These are phyloP conservation scores for Saccharomyces uvarum DNA, from an alignment of 1,139 yeast species.

Conservation along the genomic window DNA sequence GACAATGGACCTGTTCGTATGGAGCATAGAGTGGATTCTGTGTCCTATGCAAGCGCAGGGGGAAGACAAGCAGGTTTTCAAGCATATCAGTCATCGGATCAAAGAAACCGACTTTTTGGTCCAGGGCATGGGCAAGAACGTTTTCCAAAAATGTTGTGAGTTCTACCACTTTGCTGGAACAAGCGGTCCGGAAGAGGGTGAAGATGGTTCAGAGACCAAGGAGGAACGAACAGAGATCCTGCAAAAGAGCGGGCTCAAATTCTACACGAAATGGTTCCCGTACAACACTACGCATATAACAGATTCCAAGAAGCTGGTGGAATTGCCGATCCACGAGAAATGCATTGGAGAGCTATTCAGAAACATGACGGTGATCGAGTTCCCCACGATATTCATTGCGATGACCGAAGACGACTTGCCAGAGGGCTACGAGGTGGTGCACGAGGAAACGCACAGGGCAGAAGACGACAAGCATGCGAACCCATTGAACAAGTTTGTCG, in stretches of 20 bases:
- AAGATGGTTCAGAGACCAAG: constrained; percentile 11
- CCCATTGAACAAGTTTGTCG: constrained; percentile 9
- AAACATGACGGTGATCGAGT: constrained; percentile 62
- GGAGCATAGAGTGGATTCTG: constrained; percentile 75
- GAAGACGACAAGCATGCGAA: background rate
- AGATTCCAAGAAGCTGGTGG: constrained; percentile 25
- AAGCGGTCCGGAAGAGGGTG: constrained; percentile 4
- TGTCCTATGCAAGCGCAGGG: constrained; percentile 27
- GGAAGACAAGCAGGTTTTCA: constrained; percentile 23
- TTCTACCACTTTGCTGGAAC: constrained; percentile 9
- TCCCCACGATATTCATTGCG: constrained; percentile 58
- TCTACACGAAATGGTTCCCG: constrained; percentile 28
- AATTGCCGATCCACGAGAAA: constrained; percentile 16
- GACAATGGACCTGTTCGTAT: constrained; percentile 50
- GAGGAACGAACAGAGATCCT: constrained; percentile 16
- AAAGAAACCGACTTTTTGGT: constrained; percentile 30
- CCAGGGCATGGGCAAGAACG: constrained; percentile 25
- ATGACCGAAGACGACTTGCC: constrained; percentile 17
- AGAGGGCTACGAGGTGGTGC: constrained; percentile 10
- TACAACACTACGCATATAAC: constrained; percentile 15
- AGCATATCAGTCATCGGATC: constrained; percentile 42
- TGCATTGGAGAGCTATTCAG: constrained; percentile 40
- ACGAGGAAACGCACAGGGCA: constrained; percentile 6
- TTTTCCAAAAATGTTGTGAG: constrained; percentile 24
- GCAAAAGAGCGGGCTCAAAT: constrained; percentile 13